Evolutionary conservation across 176 grass and related monocot species (phyloP).

Genomic region (Juncus inflexus): DNA sequence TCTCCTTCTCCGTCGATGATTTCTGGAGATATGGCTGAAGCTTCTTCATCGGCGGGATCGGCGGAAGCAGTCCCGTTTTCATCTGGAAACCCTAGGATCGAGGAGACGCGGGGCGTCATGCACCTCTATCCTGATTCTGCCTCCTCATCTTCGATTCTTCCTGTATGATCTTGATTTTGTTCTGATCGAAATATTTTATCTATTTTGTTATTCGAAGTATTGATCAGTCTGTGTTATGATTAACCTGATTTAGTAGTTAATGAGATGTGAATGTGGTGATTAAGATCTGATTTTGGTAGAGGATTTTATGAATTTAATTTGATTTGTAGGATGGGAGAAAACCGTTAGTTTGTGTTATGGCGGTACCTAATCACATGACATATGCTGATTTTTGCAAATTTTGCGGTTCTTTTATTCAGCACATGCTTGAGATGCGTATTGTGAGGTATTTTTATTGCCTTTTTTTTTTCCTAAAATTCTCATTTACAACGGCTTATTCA

Average conservation of each 20-base stretch:
- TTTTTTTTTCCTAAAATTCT: constrained; percentile 13
- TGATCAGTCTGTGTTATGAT: neutral
- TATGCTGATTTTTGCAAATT: constrained; percentile 88
- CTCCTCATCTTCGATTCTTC: constrained; percentile 30
- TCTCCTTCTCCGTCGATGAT: constrained; percentile 29
- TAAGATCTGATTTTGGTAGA: neutral
- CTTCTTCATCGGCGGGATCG: constrained; percentile 10
- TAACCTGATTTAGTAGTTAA: neutral
- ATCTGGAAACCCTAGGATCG: constrained; percentile 90
- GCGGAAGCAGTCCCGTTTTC: constrained; percentile 61
- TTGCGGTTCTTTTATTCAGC: constrained; percentile 59
- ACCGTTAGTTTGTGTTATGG: constrained; percentile 66
- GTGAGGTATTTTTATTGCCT: constrained; percentile 47
- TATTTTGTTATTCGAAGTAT: neutral
- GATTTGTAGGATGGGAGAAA: constrained; percentile 61
- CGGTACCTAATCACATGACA: constrained; percentile 91
- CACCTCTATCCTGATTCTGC: constrained; percentile 50
- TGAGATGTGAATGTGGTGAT: neutral
- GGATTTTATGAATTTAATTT: constrained; percentile 7
- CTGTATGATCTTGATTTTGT: constrained; percentile 32
- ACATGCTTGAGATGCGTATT: constrained; percentile 92
- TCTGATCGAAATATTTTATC: neutral
- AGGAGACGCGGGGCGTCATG: constrained; percentile 83
- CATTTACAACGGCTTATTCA: no score
- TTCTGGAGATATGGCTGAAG: constrained; percentile 3